phyloP scores from a whole-genome alignment of 371 early-diverging fungal species.

The Mucor plumbeus region DNA sequence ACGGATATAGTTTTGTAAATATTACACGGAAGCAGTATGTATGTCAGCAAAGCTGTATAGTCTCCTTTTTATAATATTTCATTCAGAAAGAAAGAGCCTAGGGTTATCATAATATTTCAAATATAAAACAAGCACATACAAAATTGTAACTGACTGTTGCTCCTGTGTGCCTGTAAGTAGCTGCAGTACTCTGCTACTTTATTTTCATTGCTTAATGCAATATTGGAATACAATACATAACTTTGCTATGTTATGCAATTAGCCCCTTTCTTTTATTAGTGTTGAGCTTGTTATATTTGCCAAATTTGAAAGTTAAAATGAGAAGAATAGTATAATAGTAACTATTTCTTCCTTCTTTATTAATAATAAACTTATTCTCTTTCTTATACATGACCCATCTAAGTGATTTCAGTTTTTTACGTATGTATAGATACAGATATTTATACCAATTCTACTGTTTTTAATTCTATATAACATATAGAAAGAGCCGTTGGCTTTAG shows the following conservation, averaged over 20 bases:
- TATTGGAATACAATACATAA: background rate
- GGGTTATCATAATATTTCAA: background rate
- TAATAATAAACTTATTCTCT: background rate
- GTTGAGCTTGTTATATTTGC: too few relatives aligned
- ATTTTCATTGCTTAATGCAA: background rate
- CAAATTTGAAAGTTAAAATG: background rate
- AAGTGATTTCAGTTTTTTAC: conserved; percentile 33
- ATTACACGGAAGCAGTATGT: too few relatives aligned
- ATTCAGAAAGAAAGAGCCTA: background rate
- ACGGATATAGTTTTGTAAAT: too few relatives aligned
- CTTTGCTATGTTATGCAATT: background rate
- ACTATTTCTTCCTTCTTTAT: background rate
- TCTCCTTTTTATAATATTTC: background rate
- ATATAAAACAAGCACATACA: background rate
- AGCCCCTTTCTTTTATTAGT: background rate
- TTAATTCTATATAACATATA: conserved; percentile 8
- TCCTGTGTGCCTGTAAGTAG: background rate
- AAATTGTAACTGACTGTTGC: background rate
- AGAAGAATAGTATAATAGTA: background rate
- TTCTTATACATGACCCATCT: conserved; percentile 25
- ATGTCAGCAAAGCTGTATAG: background rate
- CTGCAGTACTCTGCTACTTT: background rate
- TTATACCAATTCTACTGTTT: background rate
- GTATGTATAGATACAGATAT: conserved; percentile 15
- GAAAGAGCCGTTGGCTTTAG: conserved; percentile 46